Conservation (phyloP, 2,329 filamentous ascomycete genomes). For the Cercospora berteroae region DNA sequence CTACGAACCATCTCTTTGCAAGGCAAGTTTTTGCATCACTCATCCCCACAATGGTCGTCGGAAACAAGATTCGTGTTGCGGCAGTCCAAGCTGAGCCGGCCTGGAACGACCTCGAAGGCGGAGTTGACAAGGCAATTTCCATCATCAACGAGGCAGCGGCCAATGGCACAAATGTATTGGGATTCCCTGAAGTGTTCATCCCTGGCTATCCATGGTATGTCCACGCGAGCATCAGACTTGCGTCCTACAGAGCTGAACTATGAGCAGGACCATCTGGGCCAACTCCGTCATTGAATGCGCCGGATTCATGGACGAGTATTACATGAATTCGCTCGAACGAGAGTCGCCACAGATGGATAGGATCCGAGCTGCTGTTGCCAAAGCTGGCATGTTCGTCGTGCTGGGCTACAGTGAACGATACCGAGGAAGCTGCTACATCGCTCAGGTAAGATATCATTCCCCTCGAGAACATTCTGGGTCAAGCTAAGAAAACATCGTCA, state of each 20-base stretch:
- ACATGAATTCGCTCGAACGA: constrained; percentile 50
- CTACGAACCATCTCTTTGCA: background rate
- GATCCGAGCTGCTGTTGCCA: constrained; percentile 51
- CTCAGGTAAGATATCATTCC: constrained; percentile 41
- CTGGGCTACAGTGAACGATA: constrained; percentile 55
- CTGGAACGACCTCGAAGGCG: constrained; percentile 35
- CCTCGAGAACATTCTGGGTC: background rate
- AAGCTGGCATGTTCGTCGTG: constrained; percentile 53
- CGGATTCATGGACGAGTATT: constrained; percentile 41
- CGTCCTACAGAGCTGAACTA: constrained; percentile 45
- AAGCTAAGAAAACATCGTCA: background rate
- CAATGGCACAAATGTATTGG: constrained; percentile 53
- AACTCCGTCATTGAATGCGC: constrained; percentile 34
- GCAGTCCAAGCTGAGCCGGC: constrained; percentile 22
- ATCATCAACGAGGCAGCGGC: constrained; percentile 54
- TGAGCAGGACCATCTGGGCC: constrained; percentile 41
- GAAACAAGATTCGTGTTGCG: constrained; percentile 8
- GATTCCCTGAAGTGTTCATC: constrained; percentile 53
- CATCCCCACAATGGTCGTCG: background rate
- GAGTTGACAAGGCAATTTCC: constrained; percentile 48
- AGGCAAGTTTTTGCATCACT: background rate
- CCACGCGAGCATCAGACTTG: constrained; percentile 39
- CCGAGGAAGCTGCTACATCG: constrained; percentile 52
- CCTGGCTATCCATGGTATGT: constrained; percentile 18
- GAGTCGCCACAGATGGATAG: constrained; percentile 56